Conservation (phyloP, 352 stramenopile species). For the Pythium brassicae region DNA sequence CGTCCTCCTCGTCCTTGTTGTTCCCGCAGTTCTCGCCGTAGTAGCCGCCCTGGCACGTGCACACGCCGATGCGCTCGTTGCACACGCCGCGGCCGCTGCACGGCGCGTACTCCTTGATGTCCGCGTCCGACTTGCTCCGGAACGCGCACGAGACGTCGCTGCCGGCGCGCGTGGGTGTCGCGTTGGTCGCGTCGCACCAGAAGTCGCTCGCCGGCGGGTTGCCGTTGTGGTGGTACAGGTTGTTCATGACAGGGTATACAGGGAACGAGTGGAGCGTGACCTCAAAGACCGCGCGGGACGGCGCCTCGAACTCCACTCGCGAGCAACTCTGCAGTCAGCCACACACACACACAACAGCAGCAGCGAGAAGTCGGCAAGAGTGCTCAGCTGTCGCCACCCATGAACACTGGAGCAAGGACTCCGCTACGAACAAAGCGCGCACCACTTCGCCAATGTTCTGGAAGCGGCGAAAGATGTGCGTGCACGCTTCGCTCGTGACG, state of each 20-base stretch:
- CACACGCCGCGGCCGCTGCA: slow-evolving; percentile 61
- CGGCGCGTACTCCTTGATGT: slow-evolving; percentile 50
- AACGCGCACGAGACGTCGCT: slow-evolving; percentile 33
- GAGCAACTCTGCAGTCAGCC: slow-evolving; percentile 24
- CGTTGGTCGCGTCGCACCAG: slow-evolving; percentile 42
- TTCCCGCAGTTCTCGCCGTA: slow-evolving; percentile 70
- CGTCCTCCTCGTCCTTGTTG: slow-evolving; percentile 58
- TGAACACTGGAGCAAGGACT: no score
- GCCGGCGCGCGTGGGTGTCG: slow-evolving; percentile 17
- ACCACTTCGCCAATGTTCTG: slow-evolving; percentile 65
- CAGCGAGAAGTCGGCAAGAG: background rate
- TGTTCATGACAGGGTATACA: slow-evolving; percentile 75
- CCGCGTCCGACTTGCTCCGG: slow-evolving; percentile 29
- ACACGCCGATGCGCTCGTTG: slow-evolving; percentile 42
- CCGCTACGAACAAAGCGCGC: slow-evolving; percentile 1
- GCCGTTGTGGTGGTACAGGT: slow-evolving; percentile 62
- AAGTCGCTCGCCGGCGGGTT: slow-evolving; percentile 53
- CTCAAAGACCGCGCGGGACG: slow-evolving; percentile 36
- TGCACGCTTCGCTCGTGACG: slow-evolving; percentile 53
- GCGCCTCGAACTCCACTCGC: slow-evolving; percentile 24
- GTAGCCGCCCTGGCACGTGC: slow-evolving; percentile 55
- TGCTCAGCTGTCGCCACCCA: no score
- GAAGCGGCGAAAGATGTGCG: slow-evolving; percentile 59
- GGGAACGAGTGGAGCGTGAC: slow-evolving; percentile 66
- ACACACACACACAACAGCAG: background rate